Evolutionary conservation across 495 filamentous ascomycete genomes (phyloP).

Genomic region (Pyronema domesticum): DNA sequence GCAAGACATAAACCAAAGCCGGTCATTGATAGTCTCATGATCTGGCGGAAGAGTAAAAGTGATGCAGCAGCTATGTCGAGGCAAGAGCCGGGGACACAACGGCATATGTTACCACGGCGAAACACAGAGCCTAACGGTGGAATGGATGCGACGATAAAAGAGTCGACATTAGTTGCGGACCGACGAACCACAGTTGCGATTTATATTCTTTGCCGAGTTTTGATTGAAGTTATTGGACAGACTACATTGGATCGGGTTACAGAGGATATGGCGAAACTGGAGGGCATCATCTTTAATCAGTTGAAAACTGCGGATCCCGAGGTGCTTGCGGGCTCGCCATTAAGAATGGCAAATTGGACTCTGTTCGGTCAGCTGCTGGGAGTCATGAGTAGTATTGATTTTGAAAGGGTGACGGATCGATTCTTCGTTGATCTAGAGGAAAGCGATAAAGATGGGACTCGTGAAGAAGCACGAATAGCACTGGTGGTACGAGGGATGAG

Average conservation of each 20-base stretch:
- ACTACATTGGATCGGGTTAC: conserved; percentile 68
- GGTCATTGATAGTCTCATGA: conserved; percentile 92
- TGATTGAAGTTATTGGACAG: conserved; percentile 86
- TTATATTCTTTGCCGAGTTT: conserved; percentile 80
- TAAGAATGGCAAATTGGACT: conserved; percentile 84
- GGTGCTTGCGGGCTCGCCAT: conserved; percentile 53
- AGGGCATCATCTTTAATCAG: conserved; percentile 87
- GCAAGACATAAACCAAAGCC: conserved; percentile 83
- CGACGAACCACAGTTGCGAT: conserved; percentile 80
- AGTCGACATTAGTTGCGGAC: conserved; percentile 40
- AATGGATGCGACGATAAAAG: conserved; percentile 11
- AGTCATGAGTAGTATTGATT: conserved; percentile 84
- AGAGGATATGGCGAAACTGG: conserved; percentile 72
- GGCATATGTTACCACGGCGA: conserved; percentile 16
- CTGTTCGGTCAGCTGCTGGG: conserved; percentile 81
- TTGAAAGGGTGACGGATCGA: conserved; percentile 60
- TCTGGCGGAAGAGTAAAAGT: conserved; percentile 88
- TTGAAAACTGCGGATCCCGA: conserved; percentile 75
- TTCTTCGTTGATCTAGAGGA: conserved; percentile 66
- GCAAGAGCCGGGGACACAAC: conserved; percentile 45
- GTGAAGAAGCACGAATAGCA: conserved; percentile 63
- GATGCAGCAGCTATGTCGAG: conserved; percentile 54
- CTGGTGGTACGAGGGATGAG: conserved; percentile 80
- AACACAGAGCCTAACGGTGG: conserved; percentile 19
- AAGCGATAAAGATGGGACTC: conserved; percentile 44